Conservation (phyloP, 345 rosid species). For the Euclidium syriacum region DNA sequence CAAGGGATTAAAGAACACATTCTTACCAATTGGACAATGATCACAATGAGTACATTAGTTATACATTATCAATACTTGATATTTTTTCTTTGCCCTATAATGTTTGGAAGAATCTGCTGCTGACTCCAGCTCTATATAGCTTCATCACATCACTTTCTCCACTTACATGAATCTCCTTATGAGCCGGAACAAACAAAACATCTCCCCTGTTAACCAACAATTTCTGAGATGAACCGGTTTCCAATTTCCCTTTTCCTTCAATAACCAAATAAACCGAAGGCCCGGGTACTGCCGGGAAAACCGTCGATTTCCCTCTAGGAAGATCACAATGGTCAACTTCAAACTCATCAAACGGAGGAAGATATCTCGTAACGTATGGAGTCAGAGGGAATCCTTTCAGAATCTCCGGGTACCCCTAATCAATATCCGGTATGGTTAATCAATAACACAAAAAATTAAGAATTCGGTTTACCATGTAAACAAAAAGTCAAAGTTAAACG, state of each 20-base stretch:
- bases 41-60: too few relatives aligned
- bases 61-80: too few relatives aligned
- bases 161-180: slow-evolving; percentile 42
- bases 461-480: neutral
- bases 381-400: slow-evolving; percentile 60
- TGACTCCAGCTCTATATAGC: slow-evolving; percentile 81
- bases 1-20: neutral
- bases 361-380: slow-evolving; percentile 65
- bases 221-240: slow-evolving; percentile 29
- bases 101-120: slow-evolving; percentile 55
- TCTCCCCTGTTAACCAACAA: slow-evolving; percentile 54
- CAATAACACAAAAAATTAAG: neutral
- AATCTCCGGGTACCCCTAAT: slow-evolving; percentile 83
- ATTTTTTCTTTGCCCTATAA: too few relatives aligned
- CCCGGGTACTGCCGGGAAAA: slow-evolving; percentile 63
- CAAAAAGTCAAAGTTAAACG: neutral
- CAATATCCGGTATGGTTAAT: slow-evolving; percentile 8
- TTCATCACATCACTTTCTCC: slow-evolving; percentile 48
- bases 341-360: slow-evolving; percentile 91
- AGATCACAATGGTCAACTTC: slow-evolving; percentile 76
- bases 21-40: neutral
- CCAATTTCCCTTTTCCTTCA: slow-evolving; percentile 55
- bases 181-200: slow-evolving; percentile 76
- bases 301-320: slow-evolving; percentile 48
- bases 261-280: slow-evolving; percentile 72